Base-by-base conservation (phyloP, 1,284 basidiomycete genomes). In the Fomes fomentarius region DNA sequence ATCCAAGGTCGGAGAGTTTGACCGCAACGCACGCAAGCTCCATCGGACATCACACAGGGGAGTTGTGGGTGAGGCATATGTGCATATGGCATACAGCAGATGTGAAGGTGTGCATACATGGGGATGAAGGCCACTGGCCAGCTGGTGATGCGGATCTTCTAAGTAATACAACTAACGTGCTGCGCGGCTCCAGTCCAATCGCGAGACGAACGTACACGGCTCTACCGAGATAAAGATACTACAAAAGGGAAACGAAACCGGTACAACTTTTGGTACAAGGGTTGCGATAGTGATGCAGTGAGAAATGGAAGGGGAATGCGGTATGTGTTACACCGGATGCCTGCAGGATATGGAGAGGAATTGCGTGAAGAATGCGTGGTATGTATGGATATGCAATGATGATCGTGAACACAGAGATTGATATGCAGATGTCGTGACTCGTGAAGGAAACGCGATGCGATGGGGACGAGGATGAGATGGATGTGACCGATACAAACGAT, bases 211-310 rank as follows among this genome's bases (percentile, higher is more conserved):
- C 12, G 57, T 61, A 68, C 65, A 66, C 69, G 66, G 66, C 43
- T 68, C 68, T 61, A 69, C 68, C 66, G 69, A 70, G 65, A 70
- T 70, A 70, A 70, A 62, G 63, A 67, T 70, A 70, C 22, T 34
- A 22, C 10, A 21, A 39, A 57, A 56, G 60, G 66, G 47, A 49
- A 61, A 38, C 43, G 34, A 50, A 54, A 28, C 34, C 43, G 40
- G 37, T 44, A 39, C 47, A 49, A 47, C 52, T n/a, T n/a, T n/a
- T n/a, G n/a, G n/a, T n/a, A n/a, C n/a, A n/a, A 44, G 5, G 33
- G 34, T 45, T 38, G 45, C 47, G 28, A 17, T 26, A 42, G 22
- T 19, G n/a, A 33, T 24, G 41, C 35, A 31, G 17, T 17, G 37
- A 41, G n/a, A 41, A 47, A 21, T 26, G 11, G 21, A 4, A 24